These are phyloP conservation scores for Naganishia sp. DNA, from an alignment of 1,284 basidiomycete genomes.

Conservation along the genomic window DNA sequence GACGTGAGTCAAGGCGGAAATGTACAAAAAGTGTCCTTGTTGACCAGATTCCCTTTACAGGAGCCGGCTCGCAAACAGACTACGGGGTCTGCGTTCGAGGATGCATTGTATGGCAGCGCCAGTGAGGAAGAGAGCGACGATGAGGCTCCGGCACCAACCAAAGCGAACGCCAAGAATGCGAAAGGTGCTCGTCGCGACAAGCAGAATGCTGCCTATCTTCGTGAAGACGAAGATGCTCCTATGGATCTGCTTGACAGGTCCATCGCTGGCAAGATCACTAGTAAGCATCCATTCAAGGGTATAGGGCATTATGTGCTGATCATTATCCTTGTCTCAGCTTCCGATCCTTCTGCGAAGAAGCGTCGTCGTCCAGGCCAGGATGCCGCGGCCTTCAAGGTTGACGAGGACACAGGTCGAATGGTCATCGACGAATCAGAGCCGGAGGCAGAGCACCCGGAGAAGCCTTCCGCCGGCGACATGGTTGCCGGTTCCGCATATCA, in stretches of 20 bases:
- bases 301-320: constrained; percentile 21
- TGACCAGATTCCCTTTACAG: not conserved
- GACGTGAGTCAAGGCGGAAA: constrained; percentile 54
- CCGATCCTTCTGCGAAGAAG: constrained; percentile 54
- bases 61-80: constrained; percentile 35
- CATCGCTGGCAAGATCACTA: constrained; percentile 71
- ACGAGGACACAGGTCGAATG: constrained; percentile 83
- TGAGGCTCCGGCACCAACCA: constrained; percentile 53
- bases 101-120: constrained; percentile 91
- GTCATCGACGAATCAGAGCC: constrained; percentile 68
- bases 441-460: constrained; percentile 56
- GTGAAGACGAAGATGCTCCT: constrained; percentile 88
- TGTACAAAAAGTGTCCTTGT: not conserved
- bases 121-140: constrained; percentile 77
- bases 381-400: constrained; percentile 81
- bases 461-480: constrained; percentile 54
- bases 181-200: constrained; percentile 41
- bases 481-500: constrained; percentile 79
- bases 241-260: constrained; percentile 87
- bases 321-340: constrained; percentile 47
- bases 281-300: constrained; percentile 53
- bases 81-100: constrained; percentile 87
- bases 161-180: constrained; percentile 49
- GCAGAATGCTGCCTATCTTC: constrained; percentile 60
- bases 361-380: constrained; percentile 81